Percentiles rank a stretch among this genome's conserved stretches.
Evolutionary conservation across 192 early-diverging fungal genomes (phyloP).

Genomic region (Linnemannia exigua): DNA sequence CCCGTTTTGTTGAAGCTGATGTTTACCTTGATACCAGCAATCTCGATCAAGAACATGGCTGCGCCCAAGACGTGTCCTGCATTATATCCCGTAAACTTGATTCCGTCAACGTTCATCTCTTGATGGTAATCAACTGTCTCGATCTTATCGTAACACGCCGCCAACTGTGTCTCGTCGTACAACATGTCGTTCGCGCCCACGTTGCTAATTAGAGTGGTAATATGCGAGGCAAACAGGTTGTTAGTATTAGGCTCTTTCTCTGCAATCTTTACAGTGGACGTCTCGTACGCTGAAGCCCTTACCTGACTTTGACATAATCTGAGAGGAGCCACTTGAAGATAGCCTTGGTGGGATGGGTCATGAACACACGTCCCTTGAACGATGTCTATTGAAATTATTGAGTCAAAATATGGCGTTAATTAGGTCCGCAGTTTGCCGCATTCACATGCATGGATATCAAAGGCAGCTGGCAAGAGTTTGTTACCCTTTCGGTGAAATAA

Average conservation of each 20-base stretch:
- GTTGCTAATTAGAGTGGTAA: constrained; percentile 62
- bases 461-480: not conserved
- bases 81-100: constrained; percentile 96
- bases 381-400: constrained; percentile 73
- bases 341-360: constrained; percentile 99
- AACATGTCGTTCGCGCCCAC: constrained; percentile 84
- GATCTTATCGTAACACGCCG: constrained; percentile 87
- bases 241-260: not conserved
- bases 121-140: constrained; percentile 98
- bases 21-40: constrained; percentile 84
- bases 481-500: constrained; percentile 95
- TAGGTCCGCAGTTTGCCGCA: not conserved
- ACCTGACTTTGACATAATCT: constrained; percentile 95
- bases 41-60: constrained; percentile 96
- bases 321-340: constrained; percentile 97
- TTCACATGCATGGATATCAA: constrained; percentile 66
- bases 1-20: not conserved
- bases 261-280: too few relatives aligned
- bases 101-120: constrained; percentile 94
- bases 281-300: not conserved
- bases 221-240: not conserved
- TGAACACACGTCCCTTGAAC: constrained; percentile 97
- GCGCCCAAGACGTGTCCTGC: constrained; percentile 99
- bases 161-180: constrained; percentile 92
- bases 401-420: not conserved